phyloP scores from a whole-genome alignment of 2,329 filamentous ascomycete genomes.

The Colletotrichum scovillei region DNA sequence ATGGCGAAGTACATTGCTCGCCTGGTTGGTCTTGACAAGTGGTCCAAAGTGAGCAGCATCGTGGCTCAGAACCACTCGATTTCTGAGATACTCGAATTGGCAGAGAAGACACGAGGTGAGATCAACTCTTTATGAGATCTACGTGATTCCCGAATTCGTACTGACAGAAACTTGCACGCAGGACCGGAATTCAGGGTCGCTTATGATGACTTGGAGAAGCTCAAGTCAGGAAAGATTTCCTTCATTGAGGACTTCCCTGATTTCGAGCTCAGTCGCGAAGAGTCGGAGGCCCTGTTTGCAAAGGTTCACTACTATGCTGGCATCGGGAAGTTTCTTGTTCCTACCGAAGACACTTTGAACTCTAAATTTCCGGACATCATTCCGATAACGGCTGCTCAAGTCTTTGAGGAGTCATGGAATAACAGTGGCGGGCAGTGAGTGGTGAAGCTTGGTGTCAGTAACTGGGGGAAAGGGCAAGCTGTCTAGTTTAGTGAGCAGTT shows the following conservation, averaged over 20 bases:
- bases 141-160: no score
- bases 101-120: constrained; percentile 40
- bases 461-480: not conserved
- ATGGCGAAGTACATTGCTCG: constrained; percentile 48
- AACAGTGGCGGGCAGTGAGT: not conserved
- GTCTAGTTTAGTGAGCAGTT: not conserved
- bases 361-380: constrained; percentile 43
- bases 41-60: constrained; percentile 48
- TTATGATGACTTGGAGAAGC: constrained; percentile 35
- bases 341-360: constrained; percentile 39
- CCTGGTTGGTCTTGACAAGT: constrained; percentile 49
- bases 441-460: not conserved
- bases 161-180: not conserved
- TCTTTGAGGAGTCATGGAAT: constrained; percentile 36
- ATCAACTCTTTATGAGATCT: not conserved
- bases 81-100: constrained; percentile 49
- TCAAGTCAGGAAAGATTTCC: constrained; percentile 40
- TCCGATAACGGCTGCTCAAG: constrained; percentile 37
- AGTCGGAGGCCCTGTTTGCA: constrained; percentile 38
- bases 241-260: constrained; percentile 37
- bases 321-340: constrained; percentile 36
- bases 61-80: constrained; percentile 50
- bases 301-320: constrained; percentile 38
- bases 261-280: constrained; percentile 34
- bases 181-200: constrained; percentile 5